phyloP scores from a whole-genome alignment of 1,139 yeast genomes.

The Scheffersomyces insectosa region DNA sequence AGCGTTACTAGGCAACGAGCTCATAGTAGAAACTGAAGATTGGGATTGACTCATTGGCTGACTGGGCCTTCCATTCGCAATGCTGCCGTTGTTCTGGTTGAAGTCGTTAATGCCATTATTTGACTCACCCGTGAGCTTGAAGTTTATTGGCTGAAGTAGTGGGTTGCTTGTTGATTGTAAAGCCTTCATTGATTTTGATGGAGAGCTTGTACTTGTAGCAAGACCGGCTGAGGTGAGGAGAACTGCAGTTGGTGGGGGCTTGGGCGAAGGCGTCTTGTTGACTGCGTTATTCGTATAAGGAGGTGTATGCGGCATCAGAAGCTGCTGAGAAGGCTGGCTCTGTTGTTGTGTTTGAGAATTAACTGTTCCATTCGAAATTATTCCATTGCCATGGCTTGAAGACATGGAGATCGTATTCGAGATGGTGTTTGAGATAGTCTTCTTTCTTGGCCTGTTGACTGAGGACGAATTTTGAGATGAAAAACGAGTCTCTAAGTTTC shows the following conservation, averaged over 20 bases:
- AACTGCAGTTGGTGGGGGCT: conserved; percentile 30
- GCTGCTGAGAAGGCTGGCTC: conserved; percentile 3
- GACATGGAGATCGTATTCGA: conserved; percentile 15
- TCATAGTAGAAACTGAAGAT: not conserved
- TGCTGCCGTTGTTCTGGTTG: not conserved
- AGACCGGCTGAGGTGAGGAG: conserved; percentile 17
- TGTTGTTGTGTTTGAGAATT: conserved; percentile 3
- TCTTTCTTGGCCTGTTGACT: conserved; percentile 32
- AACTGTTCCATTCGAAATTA: conserved; percentile 1
- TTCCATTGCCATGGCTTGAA: conserved; percentile 2
- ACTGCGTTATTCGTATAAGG: conserved; percentile 28
- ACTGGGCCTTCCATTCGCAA: no score
- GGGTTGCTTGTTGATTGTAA: conserved; percentile 47
- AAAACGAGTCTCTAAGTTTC: conserved; percentile 39
- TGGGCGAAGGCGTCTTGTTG: conserved; percentile 41
- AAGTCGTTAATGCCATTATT: not conserved
- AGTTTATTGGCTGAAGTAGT: conserved; percentile 62
- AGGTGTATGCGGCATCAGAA: conserved; percentile 36
- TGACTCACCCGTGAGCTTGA: conserved; percentile 24
- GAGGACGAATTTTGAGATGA: conserved; percentile 18
- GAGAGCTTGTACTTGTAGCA: conserved; percentile 30
- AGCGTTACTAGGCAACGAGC: conserved; percentile 1
- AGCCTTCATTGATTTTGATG: conserved; percentile 59
- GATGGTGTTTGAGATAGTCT: conserved; percentile 40
- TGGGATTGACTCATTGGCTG: not conserved